Evolutionary conservation across 345 rosid species (phyloP).

Genomic region (Firmiana major): DNA sequence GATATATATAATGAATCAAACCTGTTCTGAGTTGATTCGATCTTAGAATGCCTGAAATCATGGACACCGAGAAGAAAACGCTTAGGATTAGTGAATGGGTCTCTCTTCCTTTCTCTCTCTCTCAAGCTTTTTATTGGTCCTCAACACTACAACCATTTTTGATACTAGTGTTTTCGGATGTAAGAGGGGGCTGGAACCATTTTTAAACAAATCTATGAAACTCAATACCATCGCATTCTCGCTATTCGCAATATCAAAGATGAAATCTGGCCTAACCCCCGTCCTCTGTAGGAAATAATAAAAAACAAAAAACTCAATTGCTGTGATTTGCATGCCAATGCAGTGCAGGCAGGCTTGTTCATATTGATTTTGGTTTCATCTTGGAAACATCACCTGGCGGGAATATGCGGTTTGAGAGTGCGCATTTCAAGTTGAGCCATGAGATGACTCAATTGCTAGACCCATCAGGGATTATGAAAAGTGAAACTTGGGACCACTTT

Average conservation of each 20-base stretch:
- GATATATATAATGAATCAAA: too few species aligned
- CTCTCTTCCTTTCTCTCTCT: neutral
- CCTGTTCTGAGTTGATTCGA: neutral
- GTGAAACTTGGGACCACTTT: conserved; percentile 80
- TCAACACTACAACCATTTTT: neutral
- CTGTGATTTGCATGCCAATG: conserved; percentile 18
- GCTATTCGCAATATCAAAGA: neutral
- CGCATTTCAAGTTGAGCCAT: conserved; percentile 97
- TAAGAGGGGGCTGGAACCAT: neutral
- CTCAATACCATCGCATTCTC: neutral
- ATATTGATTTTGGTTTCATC: conserved; percentile 96
- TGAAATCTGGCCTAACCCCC: neutral
- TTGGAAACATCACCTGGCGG: conserved; percentile 95
- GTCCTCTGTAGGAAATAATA: neutral
- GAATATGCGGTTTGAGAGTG: conserved; percentile 96
- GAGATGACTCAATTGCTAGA: conserved; percentile 98
- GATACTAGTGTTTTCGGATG: neutral
- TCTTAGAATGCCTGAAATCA: neutral
- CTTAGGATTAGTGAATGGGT: neutral
- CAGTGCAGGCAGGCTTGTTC: conserved; percentile 93
- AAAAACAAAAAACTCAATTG: neutral
- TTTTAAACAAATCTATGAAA: neutral
- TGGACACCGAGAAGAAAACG: neutral
- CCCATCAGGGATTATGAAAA: conserved; percentile 90
- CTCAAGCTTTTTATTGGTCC: neutral